Conservation (phyloP, 495 filamentous ascomycete genomes). For the Lasiosphaeria hispida region DNA sequence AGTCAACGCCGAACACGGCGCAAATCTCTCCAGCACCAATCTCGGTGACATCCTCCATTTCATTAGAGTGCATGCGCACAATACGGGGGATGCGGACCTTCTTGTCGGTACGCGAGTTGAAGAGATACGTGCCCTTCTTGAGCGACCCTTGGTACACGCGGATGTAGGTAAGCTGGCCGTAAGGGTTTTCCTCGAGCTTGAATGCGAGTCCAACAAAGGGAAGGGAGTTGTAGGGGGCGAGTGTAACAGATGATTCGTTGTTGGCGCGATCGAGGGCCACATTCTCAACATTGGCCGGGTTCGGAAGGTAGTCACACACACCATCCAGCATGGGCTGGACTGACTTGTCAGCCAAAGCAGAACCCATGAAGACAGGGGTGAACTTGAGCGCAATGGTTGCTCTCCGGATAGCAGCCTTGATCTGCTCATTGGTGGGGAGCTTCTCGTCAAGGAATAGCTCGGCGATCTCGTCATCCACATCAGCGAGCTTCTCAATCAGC, state of each 20-base stretch:
- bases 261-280: slow-evolving; percentile 80
- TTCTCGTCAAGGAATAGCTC: slow-evolving; percentile 90
- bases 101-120: slow-evolving; percentile 90
- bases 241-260: slow-evolving; percentile 73
- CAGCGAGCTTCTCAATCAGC: slow-evolving; percentile 92
- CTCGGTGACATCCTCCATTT: slow-evolving; percentile 95
- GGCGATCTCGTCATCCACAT: slow-evolving; percentile 97
- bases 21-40: slow-evolving; percentile 97
- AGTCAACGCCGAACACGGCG: slow-evolving; percentile 97
- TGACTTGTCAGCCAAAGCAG: slow-evolving; percentile 89
- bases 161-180: slow-evolving; percentile 97
- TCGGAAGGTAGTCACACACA: slow-evolving; percentile 94
- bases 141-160: slow-evolving; percentile 95
- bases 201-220: slow-evolving; percentile 97
- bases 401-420: slow-evolving; percentile 86
- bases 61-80: slow-evolving; percentile 99
- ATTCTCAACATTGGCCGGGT: slow-evolving; percentile 88
- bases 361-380: slow-evolving; percentile 93
- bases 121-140: slow-evolving; percentile 83
- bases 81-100: slow-evolving; percentile 97
- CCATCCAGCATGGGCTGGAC: slow-evolving; percentile 97
- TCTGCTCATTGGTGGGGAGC: slow-evolving; percentile 71
- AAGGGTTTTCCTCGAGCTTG: slow-evolving; percentile 99
- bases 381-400: slow-evolving; percentile 88
- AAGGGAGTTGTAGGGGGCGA: slow-evolving; percentile 86